phyloP scores from a whole-genome alignment of 2,329 filamentous ascomycete genomes.

The Trichocomaceae sp. region DNA sequence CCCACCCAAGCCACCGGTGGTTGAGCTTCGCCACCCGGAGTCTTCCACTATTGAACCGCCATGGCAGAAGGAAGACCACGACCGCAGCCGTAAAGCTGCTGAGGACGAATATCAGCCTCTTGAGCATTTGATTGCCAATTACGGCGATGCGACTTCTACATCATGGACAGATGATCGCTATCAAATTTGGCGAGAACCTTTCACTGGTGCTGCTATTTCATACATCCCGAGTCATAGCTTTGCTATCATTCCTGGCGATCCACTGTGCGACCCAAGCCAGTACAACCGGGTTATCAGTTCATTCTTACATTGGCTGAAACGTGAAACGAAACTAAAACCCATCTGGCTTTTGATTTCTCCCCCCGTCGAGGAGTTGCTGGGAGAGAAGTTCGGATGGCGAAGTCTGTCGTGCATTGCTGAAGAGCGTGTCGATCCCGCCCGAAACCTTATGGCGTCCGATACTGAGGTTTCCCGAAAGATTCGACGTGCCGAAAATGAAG shows the following conservation, averaged over 20 bases:
- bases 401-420: constrained; percentile 83
- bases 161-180: constrained; percentile 89
- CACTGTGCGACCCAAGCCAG: constrained; percentile 73
- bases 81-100: constrained; percentile 32
- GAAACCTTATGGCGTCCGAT: constrained; percentile 61
- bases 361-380: constrained; percentile 73
- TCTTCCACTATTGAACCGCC: constrained; percentile 70
- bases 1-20: constrained; percentile 57
- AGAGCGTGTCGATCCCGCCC: constrained; percentile 70
- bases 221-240: constrained; percentile 73
- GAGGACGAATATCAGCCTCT: constrained; percentile 60
- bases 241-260: constrained; percentile 79
- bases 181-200: constrained; percentile 73
- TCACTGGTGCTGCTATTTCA: constrained; percentile 75
- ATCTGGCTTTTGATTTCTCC: constrained; percentile 83
- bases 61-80: constrained; percentile 43
- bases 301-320: constrained; percentile 69
- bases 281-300: constrained; percentile 65
- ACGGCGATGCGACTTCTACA: constrained; percentile 88
- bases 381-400: constrained; percentile 74
- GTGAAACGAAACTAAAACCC: constrained; percentile 65
- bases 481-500: constrained; percentile 72
- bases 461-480: constrained; percentile 66
- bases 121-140: constrained; percentile 88
- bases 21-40: constrained; percentile 73